Evolutionary conservation across 441 rosid species (phyloP).

Genomic region (Adansonia rubrostipa): DNA sequence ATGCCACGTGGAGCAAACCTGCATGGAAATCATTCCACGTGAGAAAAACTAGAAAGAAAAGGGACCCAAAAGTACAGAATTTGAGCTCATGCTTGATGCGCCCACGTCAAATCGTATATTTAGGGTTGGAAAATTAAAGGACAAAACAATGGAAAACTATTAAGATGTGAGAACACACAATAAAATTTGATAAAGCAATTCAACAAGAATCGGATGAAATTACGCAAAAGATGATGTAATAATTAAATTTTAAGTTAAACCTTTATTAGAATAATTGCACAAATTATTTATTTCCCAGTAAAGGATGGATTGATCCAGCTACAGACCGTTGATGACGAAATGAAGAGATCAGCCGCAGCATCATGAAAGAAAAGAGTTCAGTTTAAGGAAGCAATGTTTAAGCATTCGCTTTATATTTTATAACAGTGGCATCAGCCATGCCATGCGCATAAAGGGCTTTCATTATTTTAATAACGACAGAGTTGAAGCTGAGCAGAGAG

Average conservation of each 20-base stretch:
- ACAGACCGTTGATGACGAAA: not conserved
- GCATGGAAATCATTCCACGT: slow-evolving; percentile 21
- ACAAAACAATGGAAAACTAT: not conserved
- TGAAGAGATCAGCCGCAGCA: not conserved
- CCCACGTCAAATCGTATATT: slow-evolving; percentile 19
- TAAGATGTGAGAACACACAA: not conserved
- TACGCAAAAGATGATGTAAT: not conserved
- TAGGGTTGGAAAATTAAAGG: not conserved
- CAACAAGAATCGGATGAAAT: not conserved
- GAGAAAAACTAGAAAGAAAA: not conserved
- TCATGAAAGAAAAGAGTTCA: not conserved
- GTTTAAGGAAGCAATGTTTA: not conserved
- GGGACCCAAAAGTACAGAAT: not conserved
- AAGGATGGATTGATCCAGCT: not conserved
- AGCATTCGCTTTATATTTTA: not conserved
- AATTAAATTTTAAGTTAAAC: not conserved
- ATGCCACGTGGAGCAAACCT: slow-evolving; percentile 94
- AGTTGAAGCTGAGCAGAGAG: slow-evolving; percentile 1
- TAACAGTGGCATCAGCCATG: not conserved
- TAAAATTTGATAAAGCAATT: not conserved
- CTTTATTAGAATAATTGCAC: not conserved
- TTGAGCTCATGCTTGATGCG: slow-evolving; percentile 27
- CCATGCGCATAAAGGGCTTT: slow-evolving; percentile 23
- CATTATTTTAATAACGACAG: not conserved
- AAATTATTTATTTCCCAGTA: not conserved